Evolutionary conservation across 768 basidiomycete genomes (phyloP), one percentile per base, ranked within the genome.

Genomic region (Lepiota subincarnata): DNA sequence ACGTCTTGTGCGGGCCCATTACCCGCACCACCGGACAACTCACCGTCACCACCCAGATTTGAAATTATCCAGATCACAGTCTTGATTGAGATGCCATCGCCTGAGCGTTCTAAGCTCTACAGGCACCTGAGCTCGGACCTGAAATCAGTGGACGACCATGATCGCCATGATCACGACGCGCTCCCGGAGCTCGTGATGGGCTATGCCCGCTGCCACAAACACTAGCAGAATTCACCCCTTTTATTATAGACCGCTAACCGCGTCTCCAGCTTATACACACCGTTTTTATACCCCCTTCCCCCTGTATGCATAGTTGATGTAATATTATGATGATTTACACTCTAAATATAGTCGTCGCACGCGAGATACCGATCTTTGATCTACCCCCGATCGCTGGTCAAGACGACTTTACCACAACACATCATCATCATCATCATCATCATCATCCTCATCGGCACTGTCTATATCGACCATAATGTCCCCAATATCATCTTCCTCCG

Each of bases 81-180:
- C 2, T 68, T 85, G 54, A 72, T 85, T 41, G 73, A 76, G 14
- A 84, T 84, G 83, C 83, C 83, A 2, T 67, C 73, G 14, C 69
- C 66, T 2, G 44, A 46, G 8, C 62, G 42, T 42, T 64, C 59
- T 14, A 52, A 61, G 6, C 43, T 54, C 24, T 60, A 59, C 35
- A 57, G 56, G 36, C 66, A 64, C 37, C 57, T 59, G 10, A 52
- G 52, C 38, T 38, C 41, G 18, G 45, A 34, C 18, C 52, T 55
- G 16, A 50, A 56, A 52, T 48, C 53, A 35, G 8, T 14, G 20
- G 18, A 48, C 47, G 42, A 59, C n/a, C 45, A 60, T 22, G 65
- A 69, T n/a, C 67, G 63, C 28, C 71, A 71, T 38, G 62, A 63
- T 6, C 55, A 63, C n/a, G 59, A 59, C 4, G 58, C 56, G 10